Base-by-base conservation (phyloP, 345 rosid genomes). In the Citrus medica region DNA sequence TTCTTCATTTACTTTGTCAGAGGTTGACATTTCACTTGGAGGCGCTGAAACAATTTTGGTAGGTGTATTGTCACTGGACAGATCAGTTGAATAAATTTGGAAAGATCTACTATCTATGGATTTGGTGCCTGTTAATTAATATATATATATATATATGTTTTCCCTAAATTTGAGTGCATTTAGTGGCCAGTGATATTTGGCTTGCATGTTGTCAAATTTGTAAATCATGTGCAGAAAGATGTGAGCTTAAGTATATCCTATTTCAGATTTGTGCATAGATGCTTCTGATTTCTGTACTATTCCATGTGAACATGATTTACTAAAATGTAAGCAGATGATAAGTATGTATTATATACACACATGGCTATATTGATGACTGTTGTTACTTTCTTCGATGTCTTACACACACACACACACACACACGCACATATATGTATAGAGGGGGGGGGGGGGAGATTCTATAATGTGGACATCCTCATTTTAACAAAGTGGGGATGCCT, bases 1-100 rank as follows among this genome's bases (percentile, higher is more conserved):
- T 70, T 86, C 93, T 74, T 76, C 86, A 67, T 89, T 90, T 87
- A 83, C 83, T 82, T 89, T 87, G 78, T 91, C 98, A 65, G 93
- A 94, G 83, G 88, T 84, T 67, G 89, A 92, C 79, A 71, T 91
- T 73, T 80, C 86, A 9, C 79, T 96, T 68, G 93, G 82, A 80
- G 93, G 97, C 62, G 85, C 87, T 83, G 90, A 88, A 85, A 85
- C 85, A 74, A 86, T 79, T 73, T 66, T 87, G 92, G 99, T 96
- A 71, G 87, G 97, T 86, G 58, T 82, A 40, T 40, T 38, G 12
- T 9, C 12, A 38, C 78, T 63, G 46, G 53, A 55, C 6, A 55
- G 68, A 67, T 71, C 37, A 35, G 37, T 35, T 35, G 37, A 68
- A 32, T 69, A 56, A 58, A 60, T 38, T 14, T 70, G 7, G 33